phyloP scores from a whole-genome alignment of 768 basidiomycete genomes.

The Hygrocybe punicea region DNA sequence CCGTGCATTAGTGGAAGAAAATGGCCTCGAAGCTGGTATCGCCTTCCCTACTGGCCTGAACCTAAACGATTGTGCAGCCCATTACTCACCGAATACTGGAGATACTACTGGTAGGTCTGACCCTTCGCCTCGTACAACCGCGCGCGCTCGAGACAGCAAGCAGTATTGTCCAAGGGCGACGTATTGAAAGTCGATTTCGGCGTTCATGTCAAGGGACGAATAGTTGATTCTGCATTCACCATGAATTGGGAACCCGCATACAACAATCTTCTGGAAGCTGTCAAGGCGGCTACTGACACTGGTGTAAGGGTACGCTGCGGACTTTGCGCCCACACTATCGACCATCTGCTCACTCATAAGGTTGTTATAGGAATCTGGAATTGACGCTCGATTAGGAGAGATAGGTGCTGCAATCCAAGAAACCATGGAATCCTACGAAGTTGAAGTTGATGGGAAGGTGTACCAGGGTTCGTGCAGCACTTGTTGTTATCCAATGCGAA shows the following conservation, averaged over 20 bases:
- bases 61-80: constrained; percentile 92
- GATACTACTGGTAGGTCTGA: constrained; percentile 67
- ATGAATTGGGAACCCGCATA: constrained; percentile 86
- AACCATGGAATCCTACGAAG: constrained; percentile 98
- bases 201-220: constrained; percentile 95
- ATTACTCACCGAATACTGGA: constrained; percentile 93
- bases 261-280: constrained; percentile 83
- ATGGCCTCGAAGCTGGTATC: constrained; percentile 78
- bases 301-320: constrained; percentile 58
- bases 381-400: constrained; percentile 91
- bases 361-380: constrained; percentile 78
- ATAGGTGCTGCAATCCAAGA: constrained; percentile 91
- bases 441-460: constrained; percentile 82
- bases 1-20: constrained; percentile 87
- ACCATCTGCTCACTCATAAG: too few relatives aligned
- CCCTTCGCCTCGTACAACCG: background rate
- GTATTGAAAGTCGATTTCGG: constrained; percentile 97
- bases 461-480: constrained; percentile 70
- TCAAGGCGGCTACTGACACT: constrained; percentile 90
- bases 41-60: constrained; percentile 97
- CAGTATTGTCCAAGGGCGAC: constrained; percentile 80
- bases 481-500: background rate
- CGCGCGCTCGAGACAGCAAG: background rate
- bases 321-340: too few relatives aligned
- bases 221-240: constrained; percentile 95